Evolutionary conservation across 306 rosid genomes (phyloP).

Genomic region (Geum urbanum): DNA sequence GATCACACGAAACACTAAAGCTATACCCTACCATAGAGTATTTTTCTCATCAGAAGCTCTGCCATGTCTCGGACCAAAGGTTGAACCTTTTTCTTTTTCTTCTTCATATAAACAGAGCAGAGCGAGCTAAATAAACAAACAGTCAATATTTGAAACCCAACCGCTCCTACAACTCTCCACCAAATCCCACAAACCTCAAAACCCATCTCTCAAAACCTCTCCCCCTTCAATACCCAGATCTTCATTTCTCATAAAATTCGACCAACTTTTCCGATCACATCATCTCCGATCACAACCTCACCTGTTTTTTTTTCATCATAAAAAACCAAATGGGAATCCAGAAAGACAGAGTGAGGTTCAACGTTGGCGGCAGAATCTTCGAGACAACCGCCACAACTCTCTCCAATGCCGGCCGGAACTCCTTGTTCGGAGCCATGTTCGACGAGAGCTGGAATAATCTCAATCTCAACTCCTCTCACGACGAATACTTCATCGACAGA

Average conservation of each 20-base stretch:
- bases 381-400: constrained; percentile 87
- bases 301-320: constrained; percentile 8
- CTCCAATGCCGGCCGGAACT: constrained; percentile 84
- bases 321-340: constrained; percentile 46
- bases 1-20: not conserved
- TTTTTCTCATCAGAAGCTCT: constrained; percentile 15
- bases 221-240: constrained; percentile 37
- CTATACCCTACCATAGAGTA: constrained; percentile 23
- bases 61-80: constrained; percentile 8
- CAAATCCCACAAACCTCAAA: constrained; percentile 50
- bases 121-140: not conserved
- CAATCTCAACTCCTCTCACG: not conserved
- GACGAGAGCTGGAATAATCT: constrained; percentile 66
- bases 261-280: constrained; percentile 12
- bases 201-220: constrained; percentile 25
- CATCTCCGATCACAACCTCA: constrained; percentile 9
- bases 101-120: constrained; percentile 2
- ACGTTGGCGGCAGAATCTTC: constrained; percentile 86
- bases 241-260: constrained; percentile 26
- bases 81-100: not conserved
- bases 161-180: constrained; percentile 55
- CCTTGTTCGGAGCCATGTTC: constrained; percentile 82
- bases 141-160: constrained; percentile 40
- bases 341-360: constrained; percentile 69
- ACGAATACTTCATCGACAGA: constrained; percentile 78